Percentiles rank a stretch among this genome's conserved stretches.
phyloP scores from a whole-genome alignment of 116 monocot genomes.

The Phalaenopsis hybrid region DNA sequence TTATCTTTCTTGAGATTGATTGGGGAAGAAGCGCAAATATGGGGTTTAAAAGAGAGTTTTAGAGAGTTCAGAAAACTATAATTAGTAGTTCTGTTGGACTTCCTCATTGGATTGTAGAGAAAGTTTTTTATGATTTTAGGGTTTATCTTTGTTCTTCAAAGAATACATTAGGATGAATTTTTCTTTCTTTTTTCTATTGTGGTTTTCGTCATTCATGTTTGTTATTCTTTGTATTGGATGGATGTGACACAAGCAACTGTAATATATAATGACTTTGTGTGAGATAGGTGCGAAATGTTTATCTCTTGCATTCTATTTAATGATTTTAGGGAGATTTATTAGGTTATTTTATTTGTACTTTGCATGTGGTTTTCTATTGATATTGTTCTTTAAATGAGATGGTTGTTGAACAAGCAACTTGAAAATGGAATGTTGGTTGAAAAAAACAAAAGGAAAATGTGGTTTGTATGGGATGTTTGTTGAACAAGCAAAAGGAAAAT shows the following conservation, averaged over 20 bases:
- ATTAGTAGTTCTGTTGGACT: no score
- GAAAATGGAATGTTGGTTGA: neutral
- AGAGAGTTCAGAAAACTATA: neutral
- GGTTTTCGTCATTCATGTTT: neutral
- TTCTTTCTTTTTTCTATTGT: neutral
- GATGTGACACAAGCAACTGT: no score
- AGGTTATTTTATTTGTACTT: neutral
- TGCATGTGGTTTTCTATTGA: neutral
- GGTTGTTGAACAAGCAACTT: neutral
- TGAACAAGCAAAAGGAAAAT: neutral
- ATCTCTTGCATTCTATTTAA: neutral
- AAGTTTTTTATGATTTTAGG: neutral
- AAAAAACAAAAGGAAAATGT: neutral
- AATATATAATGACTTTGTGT: no score
- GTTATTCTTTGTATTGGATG: no score
- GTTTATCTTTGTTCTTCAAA: neutral
- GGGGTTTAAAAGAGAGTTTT: neutral
- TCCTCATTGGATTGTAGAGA: neutral
- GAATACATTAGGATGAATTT: neutral
- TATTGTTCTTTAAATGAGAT: neutral
- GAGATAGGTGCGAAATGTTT: no score
- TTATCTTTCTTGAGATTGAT: neutral
- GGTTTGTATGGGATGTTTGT: neutral
- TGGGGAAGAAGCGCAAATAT: neutral
- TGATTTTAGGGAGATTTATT: neutral